Conservation (phyloP, 306 rosid species). For the Hippophae tibetana region DNA sequence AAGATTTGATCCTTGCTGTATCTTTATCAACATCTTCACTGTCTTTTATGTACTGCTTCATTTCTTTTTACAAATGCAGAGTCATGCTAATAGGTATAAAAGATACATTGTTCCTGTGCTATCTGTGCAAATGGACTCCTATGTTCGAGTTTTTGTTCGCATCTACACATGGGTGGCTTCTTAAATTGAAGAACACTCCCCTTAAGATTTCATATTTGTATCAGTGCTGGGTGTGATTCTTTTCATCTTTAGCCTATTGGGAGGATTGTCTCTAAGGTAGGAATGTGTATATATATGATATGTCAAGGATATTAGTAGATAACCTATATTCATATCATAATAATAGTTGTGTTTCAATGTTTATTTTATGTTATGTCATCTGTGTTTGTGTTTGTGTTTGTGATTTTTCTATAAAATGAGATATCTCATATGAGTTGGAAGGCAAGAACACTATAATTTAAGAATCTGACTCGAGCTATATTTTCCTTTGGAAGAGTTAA, state of each 20-base stretch:
- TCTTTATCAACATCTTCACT: background rate
- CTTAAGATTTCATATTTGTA: constrained; percentile 91
- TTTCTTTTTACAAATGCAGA: constrained; percentile 47
- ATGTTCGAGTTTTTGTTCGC: constrained; percentile 91
- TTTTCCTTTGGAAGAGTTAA: too few relatives aligned
- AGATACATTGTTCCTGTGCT: constrained; percentile 92
- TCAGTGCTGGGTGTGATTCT: constrained; percentile 96
- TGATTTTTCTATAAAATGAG: too few relatives aligned
- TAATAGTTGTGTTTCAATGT: background rate
- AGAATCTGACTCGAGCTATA: too few relatives aligned
- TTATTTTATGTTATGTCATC: background rate
- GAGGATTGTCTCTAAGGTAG: constrained; percentile 78
- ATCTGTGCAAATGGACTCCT: constrained; percentile 87
- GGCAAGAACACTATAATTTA: too few relatives aligned
- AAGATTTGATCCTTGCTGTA: background rate
- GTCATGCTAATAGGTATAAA: constrained; percentile 97
- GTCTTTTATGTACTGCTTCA: background rate
- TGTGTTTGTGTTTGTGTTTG: background rate
- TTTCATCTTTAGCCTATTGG: constrained; percentile 90
- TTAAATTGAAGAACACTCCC: constrained; percentile 58
- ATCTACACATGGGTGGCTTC: constrained; percentile 56
- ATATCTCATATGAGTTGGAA: too few relatives aligned
- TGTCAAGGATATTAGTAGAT: constrained; percentile 7
- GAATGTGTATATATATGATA: constrained; percentile 18
- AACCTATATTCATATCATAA: constrained; percentile 6